Conservation (phyloP, 208 protist species). For the Wallacemonas sp. region DNA sequence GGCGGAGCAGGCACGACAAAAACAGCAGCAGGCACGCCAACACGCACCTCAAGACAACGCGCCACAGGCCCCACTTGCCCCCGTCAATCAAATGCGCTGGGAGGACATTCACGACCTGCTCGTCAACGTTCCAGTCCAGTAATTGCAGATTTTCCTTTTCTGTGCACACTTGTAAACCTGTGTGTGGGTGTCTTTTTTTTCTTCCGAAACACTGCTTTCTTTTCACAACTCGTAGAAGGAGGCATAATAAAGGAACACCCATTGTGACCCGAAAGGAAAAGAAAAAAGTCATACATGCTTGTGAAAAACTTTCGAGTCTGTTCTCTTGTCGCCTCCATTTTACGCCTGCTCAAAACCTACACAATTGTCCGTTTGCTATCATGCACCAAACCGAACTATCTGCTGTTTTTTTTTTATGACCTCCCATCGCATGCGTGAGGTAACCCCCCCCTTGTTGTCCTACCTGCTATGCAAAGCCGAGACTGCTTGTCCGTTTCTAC, state of each 20-base stretch:
- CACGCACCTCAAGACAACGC: not conserved
- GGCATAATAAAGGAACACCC: not conserved
- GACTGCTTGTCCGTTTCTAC: too few species aligned
- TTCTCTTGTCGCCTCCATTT: too few species aligned
- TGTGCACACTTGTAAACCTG: too few species aligned
- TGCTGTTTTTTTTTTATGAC: conserved; percentile 21
- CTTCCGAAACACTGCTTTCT: not conserved
- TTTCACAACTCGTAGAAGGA: not conserved
- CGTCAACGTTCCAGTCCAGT: not conserved
- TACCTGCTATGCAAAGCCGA: not conserved
- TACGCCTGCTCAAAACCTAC: not conserved
- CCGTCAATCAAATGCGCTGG: conserved; percentile 5
- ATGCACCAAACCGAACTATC: too few species aligned
- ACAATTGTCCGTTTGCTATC: not conserved
- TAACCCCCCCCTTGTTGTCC: not conserved
- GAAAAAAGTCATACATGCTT: not conserved
- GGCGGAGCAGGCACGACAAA: not conserved
- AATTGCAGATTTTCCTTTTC: not conserved
- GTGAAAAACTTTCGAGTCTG: too few species aligned
- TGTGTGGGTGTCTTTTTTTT: too few species aligned
- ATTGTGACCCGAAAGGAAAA: not conserved
- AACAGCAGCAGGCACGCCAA: not conserved
- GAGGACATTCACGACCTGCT: conserved; percentile 15
- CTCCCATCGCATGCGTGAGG: not conserved
- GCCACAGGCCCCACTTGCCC: not conserved